These are phyloP conservation scores for Myxozyma melibiosi DNA, from an alignment of 805 yeast genomes.

Conservation along the genomic window DNA sequence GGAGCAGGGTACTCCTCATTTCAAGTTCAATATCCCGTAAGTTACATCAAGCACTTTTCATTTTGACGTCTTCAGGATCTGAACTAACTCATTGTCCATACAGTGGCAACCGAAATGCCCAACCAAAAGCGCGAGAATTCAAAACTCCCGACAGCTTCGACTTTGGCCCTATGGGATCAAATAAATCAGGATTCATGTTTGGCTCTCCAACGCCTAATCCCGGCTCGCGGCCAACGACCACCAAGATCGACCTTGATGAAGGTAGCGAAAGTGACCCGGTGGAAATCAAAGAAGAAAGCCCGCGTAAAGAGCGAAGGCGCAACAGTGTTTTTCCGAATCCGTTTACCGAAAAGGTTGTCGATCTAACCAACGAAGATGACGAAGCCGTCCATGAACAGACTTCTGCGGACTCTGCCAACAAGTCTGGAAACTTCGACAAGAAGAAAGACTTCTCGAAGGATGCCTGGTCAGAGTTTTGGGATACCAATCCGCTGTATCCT, in stretches of 20 bases:
- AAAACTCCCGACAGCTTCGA: conserved; percentile 4
- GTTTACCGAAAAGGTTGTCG: conserved; percentile 16
- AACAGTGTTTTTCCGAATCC: conserved; percentile 13
- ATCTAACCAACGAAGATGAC: conserved; percentile 3
- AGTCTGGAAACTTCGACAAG: not conserved
- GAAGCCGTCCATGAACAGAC: not conserved
- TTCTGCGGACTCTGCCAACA: not conserved
- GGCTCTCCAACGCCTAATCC: conserved; percentile 10
- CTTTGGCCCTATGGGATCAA: conserved; percentile 2
- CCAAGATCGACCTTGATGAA: conserved; percentile 7
- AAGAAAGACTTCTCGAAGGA: not conserved
- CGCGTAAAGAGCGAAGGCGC: not conserved
- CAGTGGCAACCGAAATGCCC: not conserved
- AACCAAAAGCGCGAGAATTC: not conserved
- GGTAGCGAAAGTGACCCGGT: not conserved
- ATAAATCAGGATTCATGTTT: not conserved
- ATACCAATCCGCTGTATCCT: conserved; percentile 2
- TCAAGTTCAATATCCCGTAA: too few species aligned
- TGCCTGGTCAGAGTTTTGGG: conserved; percentile 6
- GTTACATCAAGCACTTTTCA: too few species aligned
- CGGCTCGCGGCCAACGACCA: conserved; percentile 1
- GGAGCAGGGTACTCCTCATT: too few species aligned
- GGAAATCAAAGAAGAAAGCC: not conserved
- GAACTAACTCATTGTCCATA: not conserved
- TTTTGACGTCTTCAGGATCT: not conserved